Evolutionary conservation across 192 early-diverging fungal species (phyloP).

Genomic region (Jimgerdemannia lactiflua): DNA sequence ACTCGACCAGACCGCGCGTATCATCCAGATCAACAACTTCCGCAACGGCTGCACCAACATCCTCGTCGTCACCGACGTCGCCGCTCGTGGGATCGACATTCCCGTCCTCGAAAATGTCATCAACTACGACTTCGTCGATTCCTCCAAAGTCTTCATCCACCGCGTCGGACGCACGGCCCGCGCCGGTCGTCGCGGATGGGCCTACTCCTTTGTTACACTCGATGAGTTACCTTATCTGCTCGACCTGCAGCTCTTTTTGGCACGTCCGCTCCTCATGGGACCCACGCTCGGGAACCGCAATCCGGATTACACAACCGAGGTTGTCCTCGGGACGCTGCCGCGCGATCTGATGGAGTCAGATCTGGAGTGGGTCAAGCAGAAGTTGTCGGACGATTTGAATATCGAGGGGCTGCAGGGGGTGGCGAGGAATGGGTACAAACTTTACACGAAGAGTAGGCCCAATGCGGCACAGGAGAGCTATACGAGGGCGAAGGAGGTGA

Average conservation of each 20-base stretch:
- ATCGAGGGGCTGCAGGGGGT: conserved; percentile 63
- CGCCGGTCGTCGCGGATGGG: conserved; percentile 92
- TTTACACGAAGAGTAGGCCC: conserved; percentile 82
- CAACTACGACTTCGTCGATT: conserved; percentile 94
- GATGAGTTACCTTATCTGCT: conserved; percentile 94
- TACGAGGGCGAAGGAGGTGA: conserved; percentile 81
- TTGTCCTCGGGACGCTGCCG: conserved; percentile 80
- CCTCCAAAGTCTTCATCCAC: conserved; percentile 95
- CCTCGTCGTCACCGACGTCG: conserved; percentile 95
- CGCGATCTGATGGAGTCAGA: conserved; percentile 63
- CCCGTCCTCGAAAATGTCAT: conserved; percentile 96
- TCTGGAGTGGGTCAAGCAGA: conserved; percentile 68
- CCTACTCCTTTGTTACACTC: conserved; percentile 80
- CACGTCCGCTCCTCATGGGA: conserved; percentile 58
- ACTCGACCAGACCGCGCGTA: conserved; percentile 89
- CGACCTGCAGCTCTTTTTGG: conserved; percentile 91
- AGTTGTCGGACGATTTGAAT: conserved; percentile 56
- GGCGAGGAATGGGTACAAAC: conserved; percentile 81
- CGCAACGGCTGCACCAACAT: conserved; percentile 73
- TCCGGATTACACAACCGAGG: conserved; percentile 72
- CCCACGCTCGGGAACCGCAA: conserved; percentile 12
- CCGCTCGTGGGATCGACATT: conserved; percentile 99
- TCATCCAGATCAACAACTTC: conserved; percentile 84
- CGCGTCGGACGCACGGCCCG: conserved; percentile 95
- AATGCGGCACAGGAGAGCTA: conserved; percentile 84